Evolutionary conservation across 768 basidiomycete species (phyloP), one percentile per base, ranked within the genome.

Genomic region (Psilocybe cubensis): DNA sequence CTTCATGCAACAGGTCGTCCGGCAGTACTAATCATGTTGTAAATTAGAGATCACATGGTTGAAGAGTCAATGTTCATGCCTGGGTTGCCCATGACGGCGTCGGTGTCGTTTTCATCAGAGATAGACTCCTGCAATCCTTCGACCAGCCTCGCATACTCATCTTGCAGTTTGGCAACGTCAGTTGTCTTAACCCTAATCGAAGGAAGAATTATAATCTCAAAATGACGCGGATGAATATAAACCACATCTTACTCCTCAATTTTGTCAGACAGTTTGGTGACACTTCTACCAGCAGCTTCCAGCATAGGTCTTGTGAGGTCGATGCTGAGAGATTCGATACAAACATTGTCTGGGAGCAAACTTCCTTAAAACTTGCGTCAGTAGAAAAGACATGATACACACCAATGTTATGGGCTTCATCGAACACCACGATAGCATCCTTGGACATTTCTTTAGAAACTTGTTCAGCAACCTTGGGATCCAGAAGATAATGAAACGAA

Each of bases 331-430:
- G 97, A 98, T 68, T 99, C 97, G 68, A 99, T 96, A 73, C 97
- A 99, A 44, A 99, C 97, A 70, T 99, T 99, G 68, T 99, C 96
- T 98, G 63, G 85, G 84, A 28, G 54, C 28, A 38, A 12, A 53
- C 57, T 41, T 18, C 46, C 18, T 46, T 43, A 42, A 28, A 20
- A 40, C n/a, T 9, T 4, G 2, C 4, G 14, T 24, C 48, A 20
- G 27, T 12, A 8, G 10, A 24, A 8, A 31, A 40, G 23, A 12
- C 24, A 23, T n/a, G 18, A 24, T 54, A 62, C 80, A 55, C 64
- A 95, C 96, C 96, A 50, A 99, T 99, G 70, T 99, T 99, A 73
- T 99, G 97, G 14, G 97, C 97, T 70, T 99, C 97, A 67, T 99
- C 97, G 67, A 99, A 99, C 1, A 99, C 97, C 35, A 99, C 95